phyloP scores from a whole-genome alignment of 345 rosid genomes.

The Firmiana major region DNA sequence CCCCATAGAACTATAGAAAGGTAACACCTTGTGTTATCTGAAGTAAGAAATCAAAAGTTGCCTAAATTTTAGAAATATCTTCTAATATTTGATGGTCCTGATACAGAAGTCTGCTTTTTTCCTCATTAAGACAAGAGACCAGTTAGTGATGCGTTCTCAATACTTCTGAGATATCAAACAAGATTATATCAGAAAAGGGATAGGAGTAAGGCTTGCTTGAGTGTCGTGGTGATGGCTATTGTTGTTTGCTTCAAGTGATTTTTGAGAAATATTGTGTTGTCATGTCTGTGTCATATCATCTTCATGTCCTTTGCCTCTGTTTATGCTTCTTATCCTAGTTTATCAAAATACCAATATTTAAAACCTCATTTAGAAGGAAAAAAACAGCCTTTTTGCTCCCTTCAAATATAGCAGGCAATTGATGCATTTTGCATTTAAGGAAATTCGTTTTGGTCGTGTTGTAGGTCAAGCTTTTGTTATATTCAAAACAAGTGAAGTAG shows the following conservation, averaged over 20 bases:
- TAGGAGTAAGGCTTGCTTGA: neutral
- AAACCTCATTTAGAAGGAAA: neutral
- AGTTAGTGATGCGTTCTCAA: neutral
- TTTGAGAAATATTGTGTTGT: neutral
- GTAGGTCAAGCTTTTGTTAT: conserved; percentile 77
- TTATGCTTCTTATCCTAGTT: conserved; percentile 1
- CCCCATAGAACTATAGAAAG: neutral
- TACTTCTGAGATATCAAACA: neutral
- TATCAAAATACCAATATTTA: neutral
- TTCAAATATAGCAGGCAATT: neutral
- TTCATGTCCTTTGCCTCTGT: neutral
- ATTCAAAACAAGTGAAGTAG: conserved; percentile 59
- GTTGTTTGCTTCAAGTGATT: neutral
- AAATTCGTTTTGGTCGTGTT: conserved; percentile 21
- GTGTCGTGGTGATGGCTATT: neutral
- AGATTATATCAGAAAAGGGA: neutral
- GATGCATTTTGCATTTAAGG: neutral
- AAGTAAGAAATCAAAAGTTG: neutral
- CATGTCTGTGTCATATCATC: neutral
- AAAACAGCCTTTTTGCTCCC: neutral
- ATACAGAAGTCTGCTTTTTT: neutral
- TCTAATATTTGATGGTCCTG: neutral
- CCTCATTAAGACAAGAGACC: neutral
- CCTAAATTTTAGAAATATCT: neutral
- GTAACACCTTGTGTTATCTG: neutral